phyloP scores from a whole-genome alignment of 1,284 basidiomycete species.

The Trichosporon faecale region DNA sequence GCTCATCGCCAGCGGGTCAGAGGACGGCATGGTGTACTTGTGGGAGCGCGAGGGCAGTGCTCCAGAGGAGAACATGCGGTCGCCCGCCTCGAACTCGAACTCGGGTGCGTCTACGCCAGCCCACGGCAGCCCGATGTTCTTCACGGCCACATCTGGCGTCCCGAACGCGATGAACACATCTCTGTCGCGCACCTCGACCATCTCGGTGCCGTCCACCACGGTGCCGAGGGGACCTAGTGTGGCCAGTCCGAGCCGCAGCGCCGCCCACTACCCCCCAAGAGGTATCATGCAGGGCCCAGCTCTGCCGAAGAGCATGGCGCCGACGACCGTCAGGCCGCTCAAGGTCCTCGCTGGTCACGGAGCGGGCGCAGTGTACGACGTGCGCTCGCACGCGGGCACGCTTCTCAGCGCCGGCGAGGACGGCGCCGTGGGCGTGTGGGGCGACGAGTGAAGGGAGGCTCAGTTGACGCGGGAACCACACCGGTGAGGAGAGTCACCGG shows the following conservation, averaged over 20 bases:
- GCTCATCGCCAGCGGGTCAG: slow-evolving; percentile 53
- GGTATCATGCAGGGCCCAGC: slow-evolving; percentile 15
- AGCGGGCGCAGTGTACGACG: slow-evolving; percentile 52
- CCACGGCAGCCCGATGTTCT: background rate
- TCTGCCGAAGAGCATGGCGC: slow-evolving; percentile 15
- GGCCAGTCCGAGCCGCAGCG: slow-evolving; percentile 14
- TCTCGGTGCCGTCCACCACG: background rate
- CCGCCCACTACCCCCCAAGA: slow-evolving; percentile 40
- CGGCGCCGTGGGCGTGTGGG: slow-evolving; percentile 54
- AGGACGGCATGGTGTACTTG: slow-evolving; percentile 50
- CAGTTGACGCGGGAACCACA: too few species aligned
- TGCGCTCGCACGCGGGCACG: slow-evolving; percentile 45
- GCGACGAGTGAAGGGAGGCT: too few species aligned
- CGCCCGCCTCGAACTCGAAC: background rate
- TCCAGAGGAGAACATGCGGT: slow-evolving; percentile 16
- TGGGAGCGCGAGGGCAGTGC: slow-evolving; percentile 41
- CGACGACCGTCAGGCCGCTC: slow-evolving; percentile 34
- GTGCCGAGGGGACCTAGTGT: background rate
- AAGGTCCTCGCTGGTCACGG: slow-evolving; percentile 40
- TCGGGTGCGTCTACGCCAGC: slow-evolving; percentile 8
- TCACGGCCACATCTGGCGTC: background rate
- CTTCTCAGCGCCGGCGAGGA: slow-evolving; percentile 54
- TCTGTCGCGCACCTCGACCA: background rate
- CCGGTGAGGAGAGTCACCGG: background rate
- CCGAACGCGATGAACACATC: slow-evolving; percentile 4